Percentiles rank a stretch among this genome's conserved stretches.
These are phyloP conservation scores for Cystobasidium ongulense DNA, from an alignment of 768 basidiomycete genomes.

Conservation along the genomic window DNA sequence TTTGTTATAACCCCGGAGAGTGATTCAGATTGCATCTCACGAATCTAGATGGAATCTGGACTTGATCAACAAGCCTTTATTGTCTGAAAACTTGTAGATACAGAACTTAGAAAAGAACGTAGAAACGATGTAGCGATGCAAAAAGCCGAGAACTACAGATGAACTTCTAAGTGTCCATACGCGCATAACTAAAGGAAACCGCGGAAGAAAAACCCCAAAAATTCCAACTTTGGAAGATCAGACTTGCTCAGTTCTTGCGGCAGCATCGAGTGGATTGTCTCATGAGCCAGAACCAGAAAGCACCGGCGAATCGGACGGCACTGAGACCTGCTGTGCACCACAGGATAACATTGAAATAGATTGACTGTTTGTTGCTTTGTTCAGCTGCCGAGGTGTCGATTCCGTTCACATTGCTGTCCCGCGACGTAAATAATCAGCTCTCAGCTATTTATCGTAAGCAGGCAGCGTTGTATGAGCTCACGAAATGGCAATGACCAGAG, in stretches of 20 bases:
- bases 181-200: background rate
- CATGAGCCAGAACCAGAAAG: conserved; percentile 28
- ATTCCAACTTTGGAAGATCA: too few species aligned
- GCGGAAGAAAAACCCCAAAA: too few species aligned
- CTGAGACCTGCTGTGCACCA: conserved; percentile 32
- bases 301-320: conserved; percentile 19
- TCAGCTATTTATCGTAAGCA: background rate
- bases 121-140: too few species aligned
- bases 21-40: too few species aligned
- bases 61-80: background rate
- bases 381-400: conserved; percentile 14
- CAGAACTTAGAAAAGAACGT: background rate
- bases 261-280: conserved; percentile 28
- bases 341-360: conserved; percentile 33
- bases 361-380: conserved; percentile 25
- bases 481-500: conserved; percentile 1
- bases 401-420: conserved; percentile 30
- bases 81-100: background rate
- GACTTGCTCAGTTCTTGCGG: conserved; percentile 3
- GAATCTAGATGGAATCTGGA: too few species aligned
- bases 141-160: background rate
- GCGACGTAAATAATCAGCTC: background rate
- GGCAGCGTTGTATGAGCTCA: background rate
- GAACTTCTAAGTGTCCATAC: too few species aligned
- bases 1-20: too few species aligned